These are phyloP conservation scores for Abortiporus biennis DNA, from an alignment of 1,284 basidiomycete species.

Conservation along the genomic window DNA sequence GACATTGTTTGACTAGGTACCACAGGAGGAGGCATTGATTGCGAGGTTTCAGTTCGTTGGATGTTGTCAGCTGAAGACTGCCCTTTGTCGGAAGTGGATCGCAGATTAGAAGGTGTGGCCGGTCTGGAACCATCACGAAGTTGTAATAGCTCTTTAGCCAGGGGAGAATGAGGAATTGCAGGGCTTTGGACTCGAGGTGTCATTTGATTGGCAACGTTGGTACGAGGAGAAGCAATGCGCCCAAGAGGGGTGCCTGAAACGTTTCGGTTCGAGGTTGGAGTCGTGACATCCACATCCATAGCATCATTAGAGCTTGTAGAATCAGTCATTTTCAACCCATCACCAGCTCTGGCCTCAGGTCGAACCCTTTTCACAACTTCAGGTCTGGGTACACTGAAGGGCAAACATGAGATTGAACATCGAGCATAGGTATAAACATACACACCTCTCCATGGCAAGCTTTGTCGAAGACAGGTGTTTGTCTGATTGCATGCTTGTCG, in stretches of 20 bases:
- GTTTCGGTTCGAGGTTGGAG: constrained; percentile 2
- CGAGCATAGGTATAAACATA: not conserved
- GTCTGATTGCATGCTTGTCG: constrained; percentile 19
- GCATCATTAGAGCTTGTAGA: constrained; percentile 15
- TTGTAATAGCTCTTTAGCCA: constrained; percentile 10
- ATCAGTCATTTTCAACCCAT: constrained; percentile 1
- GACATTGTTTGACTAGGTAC: constrained; percentile 72
- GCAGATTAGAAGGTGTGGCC: constrained; percentile 19
- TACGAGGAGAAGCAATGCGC: too few species aligned
- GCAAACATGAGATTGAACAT: not conserved
- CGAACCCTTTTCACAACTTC: constrained; percentile 70
- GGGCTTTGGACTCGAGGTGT: constrained; percentile 10
- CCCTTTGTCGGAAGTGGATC: constrained; percentile 6
- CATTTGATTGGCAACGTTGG: not conserved
- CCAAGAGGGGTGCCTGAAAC: too few species aligned
- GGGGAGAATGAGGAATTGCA: constrained; percentile 1
- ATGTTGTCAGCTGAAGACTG: constrained; percentile 29
- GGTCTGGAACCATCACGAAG: constrained; percentile 20
- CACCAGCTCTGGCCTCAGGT: constrained; percentile 32
- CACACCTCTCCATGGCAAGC: constrained; percentile 61
- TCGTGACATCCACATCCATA: constrained; percentile 42
- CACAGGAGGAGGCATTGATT: constrained; percentile 70
- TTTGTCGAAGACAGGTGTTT: constrained; percentile 35
- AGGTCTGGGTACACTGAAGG: constrained; percentile 59
- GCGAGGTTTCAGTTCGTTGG: constrained; percentile 29